A percentile compares a stretch with the other conserved stretches of the same genome.
Evolutionary conservation across 495 filamentous ascomycete genomes (phyloP).

Genomic region (Geoglossum glabrum): DNA sequence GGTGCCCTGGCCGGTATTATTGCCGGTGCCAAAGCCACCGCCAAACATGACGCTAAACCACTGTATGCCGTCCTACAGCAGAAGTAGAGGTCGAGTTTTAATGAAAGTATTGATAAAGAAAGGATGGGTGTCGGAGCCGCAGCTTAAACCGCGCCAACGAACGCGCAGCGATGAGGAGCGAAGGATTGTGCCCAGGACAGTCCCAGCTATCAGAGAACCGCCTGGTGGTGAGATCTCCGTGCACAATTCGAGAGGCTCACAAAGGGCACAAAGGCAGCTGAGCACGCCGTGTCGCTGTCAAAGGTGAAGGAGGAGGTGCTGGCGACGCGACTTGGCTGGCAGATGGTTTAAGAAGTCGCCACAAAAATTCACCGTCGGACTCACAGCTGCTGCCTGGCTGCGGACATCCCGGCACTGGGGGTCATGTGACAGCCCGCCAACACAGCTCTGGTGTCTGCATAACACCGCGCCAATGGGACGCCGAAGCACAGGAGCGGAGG

Average conservation of each 20-base stretch:
- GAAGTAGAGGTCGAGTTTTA: not conserved
- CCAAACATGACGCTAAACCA: not conserved
- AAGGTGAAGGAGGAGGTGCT: not conserved
- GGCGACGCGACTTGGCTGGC: not conserved
- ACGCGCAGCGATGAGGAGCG: constrained; percentile 1
- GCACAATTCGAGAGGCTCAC: not conserved
- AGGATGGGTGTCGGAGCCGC: not conserved
- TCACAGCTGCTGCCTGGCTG: not conserved
- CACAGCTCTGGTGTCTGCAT: not conserved
- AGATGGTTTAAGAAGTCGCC: not conserved
- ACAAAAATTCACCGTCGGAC: not conserved
- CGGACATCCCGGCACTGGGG: not conserved
- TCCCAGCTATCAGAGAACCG: not conserved
- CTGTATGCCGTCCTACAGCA: not conserved
- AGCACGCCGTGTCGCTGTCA: not conserved
- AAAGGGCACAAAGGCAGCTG: not conserved
- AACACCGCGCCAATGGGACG: too few species aligned
- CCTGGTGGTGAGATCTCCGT: not conserved
- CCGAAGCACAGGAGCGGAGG: too few species aligned
- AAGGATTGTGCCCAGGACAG: not conserved
- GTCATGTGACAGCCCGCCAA: not conserved
- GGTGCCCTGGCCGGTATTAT: not conserved
- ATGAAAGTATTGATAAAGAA: not conserved
- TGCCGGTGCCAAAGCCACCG: not conserved
- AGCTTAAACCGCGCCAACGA: not conserved